These are phyloP conservation scores for Colletotrichum lentis DNA, from an alignment of 2,329 filamentous ascomycete genomes.

Conservation along the genomic window DNA sequence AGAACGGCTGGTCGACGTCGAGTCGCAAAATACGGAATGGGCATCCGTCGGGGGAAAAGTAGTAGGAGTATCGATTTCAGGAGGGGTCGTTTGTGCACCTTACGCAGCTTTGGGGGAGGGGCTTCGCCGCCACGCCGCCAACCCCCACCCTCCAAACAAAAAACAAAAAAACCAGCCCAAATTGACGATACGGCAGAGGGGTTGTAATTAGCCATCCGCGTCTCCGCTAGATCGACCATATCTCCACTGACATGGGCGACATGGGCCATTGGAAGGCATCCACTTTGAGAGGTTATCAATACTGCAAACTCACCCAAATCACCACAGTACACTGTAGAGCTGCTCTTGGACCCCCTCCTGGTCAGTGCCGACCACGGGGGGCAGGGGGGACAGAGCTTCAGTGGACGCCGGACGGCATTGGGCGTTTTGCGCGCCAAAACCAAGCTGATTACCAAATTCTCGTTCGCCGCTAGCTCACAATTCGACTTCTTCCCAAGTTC, in stretches of 20 bases:
- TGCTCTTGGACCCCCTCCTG: constrained; percentile 11
- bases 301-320: constrained; percentile 24
- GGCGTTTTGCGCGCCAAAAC: constrained; percentile 23
- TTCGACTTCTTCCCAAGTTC: constrained; percentile 2
- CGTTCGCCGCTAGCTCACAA: background rate
- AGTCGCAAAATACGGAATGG: constrained; percentile 14
- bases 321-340: constrained; percentile 2
- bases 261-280: constrained; percentile 15
- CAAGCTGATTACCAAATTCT: constrained; percentile 18
- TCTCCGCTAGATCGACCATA: constrained; percentile 35
- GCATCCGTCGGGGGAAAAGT: constrained; percentile 13
- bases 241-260: constrained; percentile 30
- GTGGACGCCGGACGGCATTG: constrained; percentile 18
- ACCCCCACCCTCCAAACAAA: background rate
- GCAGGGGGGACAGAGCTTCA: constrained; percentile 4
- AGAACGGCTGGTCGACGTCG: constrained; percentile 1
- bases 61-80: constrained; percentile 13
- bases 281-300: constrained; percentile 14
- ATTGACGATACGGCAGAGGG: constrained; percentile 33
- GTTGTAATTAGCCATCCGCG: constrained; percentile 23
- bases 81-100: constrained; percentile 30
- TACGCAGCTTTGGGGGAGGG: constrained; percentile 33
- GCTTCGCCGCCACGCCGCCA: constrained; percentile 22
- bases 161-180: background rate
- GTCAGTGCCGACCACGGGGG: constrained; percentile 20